phyloP scores from a whole-genome alignment of 2,329 filamentous ascomycete genomes.

The Colletotrichum filicis region DNA sequence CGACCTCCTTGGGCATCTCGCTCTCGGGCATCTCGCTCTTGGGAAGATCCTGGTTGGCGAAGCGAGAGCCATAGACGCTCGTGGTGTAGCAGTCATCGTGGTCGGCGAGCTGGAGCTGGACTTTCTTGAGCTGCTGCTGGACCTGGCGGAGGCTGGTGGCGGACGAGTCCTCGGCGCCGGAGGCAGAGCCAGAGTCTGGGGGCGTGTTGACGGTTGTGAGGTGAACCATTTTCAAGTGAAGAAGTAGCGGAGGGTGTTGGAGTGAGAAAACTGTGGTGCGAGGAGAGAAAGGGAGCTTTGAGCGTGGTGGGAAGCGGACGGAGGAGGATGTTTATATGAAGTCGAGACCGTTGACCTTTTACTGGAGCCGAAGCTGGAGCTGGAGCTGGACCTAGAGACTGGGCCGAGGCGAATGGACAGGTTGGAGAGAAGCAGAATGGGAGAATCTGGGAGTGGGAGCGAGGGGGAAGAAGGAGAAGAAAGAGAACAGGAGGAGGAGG shows the following conservation, averaged over 20 bases:
- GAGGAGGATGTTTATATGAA: slow-evolving; percentile 9
- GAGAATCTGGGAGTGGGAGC: neutral
- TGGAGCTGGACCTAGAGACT: neutral
- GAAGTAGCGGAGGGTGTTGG: neutral
- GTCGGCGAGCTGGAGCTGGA: slow-evolving; percentile 55
- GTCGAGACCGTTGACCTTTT: neutral
- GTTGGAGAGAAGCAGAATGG: neutral
- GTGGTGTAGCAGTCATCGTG: slow-evolving; percentile 73
- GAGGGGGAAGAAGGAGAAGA: neutral
- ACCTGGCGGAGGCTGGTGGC: slow-evolving; percentile 13
- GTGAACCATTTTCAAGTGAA: slow-evolving; percentile 28
- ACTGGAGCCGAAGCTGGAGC: neutral
- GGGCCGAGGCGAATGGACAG: neutral
- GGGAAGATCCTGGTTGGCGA: slow-evolving; percentile 84
- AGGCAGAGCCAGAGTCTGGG: slow-evolving; percentile 16
- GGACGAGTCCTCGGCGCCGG: slow-evolving; percentile 22
- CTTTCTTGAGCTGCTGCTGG: slow-evolving; percentile 27
- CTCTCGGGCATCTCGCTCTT: slow-evolving; percentile 86
- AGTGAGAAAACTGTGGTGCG: neutral
- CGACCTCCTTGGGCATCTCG: slow-evolving; percentile 91
- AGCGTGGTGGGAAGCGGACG: neutral
- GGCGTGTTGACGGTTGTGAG: slow-evolving; percentile 29
- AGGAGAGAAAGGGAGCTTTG: neutral
- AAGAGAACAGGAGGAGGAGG: neutral
- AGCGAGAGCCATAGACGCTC: slow-evolving; percentile 89